phyloP scores from a whole-genome alignment of 257 asterid genomes.

The Knoxia roxburghii region DNA sequence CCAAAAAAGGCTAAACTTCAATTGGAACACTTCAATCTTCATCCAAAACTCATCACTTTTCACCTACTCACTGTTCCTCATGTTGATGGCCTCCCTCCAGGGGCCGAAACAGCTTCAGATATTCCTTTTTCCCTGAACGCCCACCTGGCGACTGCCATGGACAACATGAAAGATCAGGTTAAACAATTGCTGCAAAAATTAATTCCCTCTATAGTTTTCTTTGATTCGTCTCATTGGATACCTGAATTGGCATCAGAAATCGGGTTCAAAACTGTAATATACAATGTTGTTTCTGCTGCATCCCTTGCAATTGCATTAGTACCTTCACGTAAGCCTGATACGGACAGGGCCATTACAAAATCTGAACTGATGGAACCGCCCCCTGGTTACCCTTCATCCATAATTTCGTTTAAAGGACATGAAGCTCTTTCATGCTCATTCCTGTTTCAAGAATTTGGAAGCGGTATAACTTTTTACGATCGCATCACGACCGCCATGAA shows the following conservation, averaged over 20 bases:
- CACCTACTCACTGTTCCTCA: conserved; percentile 46
- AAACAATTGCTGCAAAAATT: conserved; percentile 24
- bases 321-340: conserved; percentile 41
- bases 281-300: conserved; percentile 60
- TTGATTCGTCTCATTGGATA: conserved; percentile 67
- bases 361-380: conserved; percentile 51
- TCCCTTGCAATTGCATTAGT: conserved; percentile 55
- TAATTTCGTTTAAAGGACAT: conserved; percentile 38
- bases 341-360: conserved; percentile 32
- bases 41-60: conserved; percentile 47
- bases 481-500: conserved; percentile 44
- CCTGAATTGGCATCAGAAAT: conserved; percentile 40
- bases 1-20: conserved; percentile 45
- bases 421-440: conserved; percentile 45
- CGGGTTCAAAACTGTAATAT: conserved; percentile 63
- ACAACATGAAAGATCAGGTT: conserved; percentile 39
- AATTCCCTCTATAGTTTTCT: conserved; percentile 55
- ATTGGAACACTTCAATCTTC: conserved; percentile 35
- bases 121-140: conserved; percentile 44
- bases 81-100: conserved; percentile 64
- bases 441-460: conserved; percentile 45
- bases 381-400: conserved; percentile 50
- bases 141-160: conserved; percentile 65
- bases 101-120: conserved; percentile 77
- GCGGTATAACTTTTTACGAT: conserved; percentile 33